phyloP scores from a whole-genome alignment of 495 filamentous ascomycete genomes.

The Aspergillus heteromorphus region DNA sequence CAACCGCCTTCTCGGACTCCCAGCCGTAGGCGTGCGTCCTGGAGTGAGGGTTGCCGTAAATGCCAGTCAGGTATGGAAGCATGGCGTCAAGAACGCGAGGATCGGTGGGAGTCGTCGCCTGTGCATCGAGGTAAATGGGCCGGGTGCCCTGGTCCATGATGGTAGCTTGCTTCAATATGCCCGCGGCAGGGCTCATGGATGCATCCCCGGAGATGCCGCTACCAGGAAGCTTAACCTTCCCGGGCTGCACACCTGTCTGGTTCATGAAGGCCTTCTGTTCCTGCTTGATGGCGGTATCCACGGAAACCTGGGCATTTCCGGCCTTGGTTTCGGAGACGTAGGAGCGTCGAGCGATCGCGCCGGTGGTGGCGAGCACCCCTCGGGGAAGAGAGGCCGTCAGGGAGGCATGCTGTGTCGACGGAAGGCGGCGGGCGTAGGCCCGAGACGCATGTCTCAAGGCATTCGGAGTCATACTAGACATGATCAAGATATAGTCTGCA shows the following conservation, averaged over 20 bases:
- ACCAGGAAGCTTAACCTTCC: conserved; percentile 50
- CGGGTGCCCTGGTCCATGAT: conserved; percentile 90
- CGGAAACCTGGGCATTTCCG: conserved; percentile 72
- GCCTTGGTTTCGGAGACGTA: conserved; percentile 85
- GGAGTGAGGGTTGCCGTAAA: conserved; percentile 97
- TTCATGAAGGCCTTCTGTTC: conserved; percentile 75
- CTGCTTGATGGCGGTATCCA: conserved; percentile 74
- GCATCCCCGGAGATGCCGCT: conserved; percentile 56
- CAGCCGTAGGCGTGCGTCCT: conserved; percentile 97
- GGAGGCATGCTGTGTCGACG: conserved; percentile 37
- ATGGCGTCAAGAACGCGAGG: conserved; percentile 94
- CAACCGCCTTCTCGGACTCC: conserved; percentile 93
- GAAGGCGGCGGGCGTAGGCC: conserved; percentile 53
- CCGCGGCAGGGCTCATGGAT: conserved; percentile 75
- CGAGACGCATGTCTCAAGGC: conserved; percentile 75
- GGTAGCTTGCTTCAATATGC: conserved; percentile 86
- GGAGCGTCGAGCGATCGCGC: conserved; percentile 38
- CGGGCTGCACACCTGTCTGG: conserved; percentile 59
- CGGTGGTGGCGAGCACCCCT: conserved; percentile 35
- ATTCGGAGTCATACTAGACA: conserved; percentile 67
- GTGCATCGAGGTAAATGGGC: conserved; percentile 97
- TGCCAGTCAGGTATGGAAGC: conserved; percentile 87
- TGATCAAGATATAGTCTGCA: conserved; percentile 34
- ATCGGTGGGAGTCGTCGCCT: conserved; percentile 95
- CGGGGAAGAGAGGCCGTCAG: conserved; percentile 40